Conservation (phyloP, 257 asterid species). For the Eucommia ulmoides region DNA sequence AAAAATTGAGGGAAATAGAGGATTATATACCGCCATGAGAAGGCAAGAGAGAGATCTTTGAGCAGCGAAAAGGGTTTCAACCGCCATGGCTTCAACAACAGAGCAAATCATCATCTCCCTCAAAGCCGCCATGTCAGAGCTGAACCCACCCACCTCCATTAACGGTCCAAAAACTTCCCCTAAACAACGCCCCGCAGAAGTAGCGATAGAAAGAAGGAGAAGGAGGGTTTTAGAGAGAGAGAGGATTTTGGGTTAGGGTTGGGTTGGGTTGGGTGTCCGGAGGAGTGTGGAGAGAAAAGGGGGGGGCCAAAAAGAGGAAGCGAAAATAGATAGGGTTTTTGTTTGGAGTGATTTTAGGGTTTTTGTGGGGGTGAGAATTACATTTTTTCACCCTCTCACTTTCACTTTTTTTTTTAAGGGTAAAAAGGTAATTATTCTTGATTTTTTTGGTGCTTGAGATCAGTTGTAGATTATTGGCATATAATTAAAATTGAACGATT, state of each 20-base stretch:
- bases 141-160: conserved; percentile 56
- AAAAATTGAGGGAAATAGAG: background rate
- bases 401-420: too few relatives aligned
- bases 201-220: background rate
- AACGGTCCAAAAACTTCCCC: conserved; percentile 4
- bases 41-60: conserved; percentile 49
- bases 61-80: conserved; percentile 37
- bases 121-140: conserved; percentile 30
- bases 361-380: too few relatives aligned
- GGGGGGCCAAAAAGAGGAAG: background rate
- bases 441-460: too few relatives aligned
- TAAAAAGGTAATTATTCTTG: too few relatives aligned
- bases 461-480: too few relatives aligned
- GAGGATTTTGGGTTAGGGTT: conserved; percentile 27
- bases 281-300: conserved; percentile 2
- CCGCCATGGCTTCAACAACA: conserved; percentile 30
- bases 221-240: conserved; percentile 7
- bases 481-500: too few relatives aligned
- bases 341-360: conserved; percentile 19
- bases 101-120: conserved; percentile 25
- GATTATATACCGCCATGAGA: conserved; percentile 46
- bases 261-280: conserved; percentile 34
- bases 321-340: conserved; percentile 13
- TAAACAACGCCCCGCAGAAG: conserved; percentile 1
- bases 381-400: too few relatives aligned